phyloP scores from a whole-genome alignment of 2,329 filamentous ascomycete species.

The Epicoccum sorghinum region DNA sequence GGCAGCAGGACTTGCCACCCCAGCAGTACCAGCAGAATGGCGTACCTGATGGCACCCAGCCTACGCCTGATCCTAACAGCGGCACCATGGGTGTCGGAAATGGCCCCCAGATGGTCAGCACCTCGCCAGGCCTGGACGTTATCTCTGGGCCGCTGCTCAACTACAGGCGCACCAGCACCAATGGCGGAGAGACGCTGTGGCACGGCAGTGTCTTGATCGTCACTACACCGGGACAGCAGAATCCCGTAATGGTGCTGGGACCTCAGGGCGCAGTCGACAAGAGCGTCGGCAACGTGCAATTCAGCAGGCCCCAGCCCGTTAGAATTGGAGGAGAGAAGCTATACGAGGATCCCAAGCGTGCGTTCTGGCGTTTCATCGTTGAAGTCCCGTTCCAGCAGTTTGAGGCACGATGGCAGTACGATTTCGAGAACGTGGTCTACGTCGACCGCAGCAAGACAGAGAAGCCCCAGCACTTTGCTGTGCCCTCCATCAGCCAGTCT shows the following conservation, averaged over 20 bases:
- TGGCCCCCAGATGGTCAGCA: constrained; percentile 53
- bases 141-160: constrained; percentile 77
- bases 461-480: constrained; percentile 55
- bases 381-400: constrained; percentile 70
- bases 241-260: constrained; percentile 65
- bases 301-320: constrained; percentile 32
- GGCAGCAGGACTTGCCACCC: constrained; percentile 6
- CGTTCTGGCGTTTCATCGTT: constrained; percentile 65
- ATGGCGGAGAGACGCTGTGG: constrained; percentile 63
- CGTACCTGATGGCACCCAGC: constrained; percentile 4
- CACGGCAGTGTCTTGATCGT: constrained; percentile 86
- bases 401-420: constrained; percentile 82
- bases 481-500: constrained; percentile 65
- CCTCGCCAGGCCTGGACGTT: constrained; percentile 58
- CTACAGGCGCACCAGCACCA: constrained; percentile 73
- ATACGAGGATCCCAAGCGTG: constrained; percentile 64
- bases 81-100: constrained; percentile 47
- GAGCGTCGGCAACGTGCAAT: constrained; percentile 29
- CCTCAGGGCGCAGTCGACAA: constrained; percentile 52
- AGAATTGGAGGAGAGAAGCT: constrained; percentile 60
- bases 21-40: constrained; percentile 5
- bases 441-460: constrained; percentile 53
- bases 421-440: constrained; percentile 70
- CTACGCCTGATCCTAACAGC: constrained; percentile 28
- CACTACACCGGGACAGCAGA: constrained; percentile 70